Evolutionary conservation across 805 yeast genomes (phyloP), one percentile per base, ranked within the genome.

Genomic region (Kodamaea kaohsiungensis): DNA sequence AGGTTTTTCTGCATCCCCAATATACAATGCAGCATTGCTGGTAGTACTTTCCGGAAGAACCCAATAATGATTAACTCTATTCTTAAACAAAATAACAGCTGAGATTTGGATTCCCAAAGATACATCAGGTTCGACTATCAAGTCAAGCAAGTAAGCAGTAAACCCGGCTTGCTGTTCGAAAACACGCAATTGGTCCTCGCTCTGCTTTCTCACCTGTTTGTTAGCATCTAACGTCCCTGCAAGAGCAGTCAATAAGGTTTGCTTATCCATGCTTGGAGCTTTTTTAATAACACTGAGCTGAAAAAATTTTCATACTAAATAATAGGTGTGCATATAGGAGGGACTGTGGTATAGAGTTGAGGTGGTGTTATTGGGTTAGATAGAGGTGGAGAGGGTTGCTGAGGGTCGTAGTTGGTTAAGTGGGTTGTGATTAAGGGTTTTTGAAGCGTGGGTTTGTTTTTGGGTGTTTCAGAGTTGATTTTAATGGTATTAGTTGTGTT

Each of bases 91-190:
- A 54, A 76, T 72, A 13, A 79, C 77, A 3, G 78, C 79, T 7
- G 79, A 66, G 12, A 72, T 65, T 56, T 76, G 76, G 52, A 75
- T 69, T 6, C 79, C 79, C 5, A 83, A 74, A 13, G 80, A 64
- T 8, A 70, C 69, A 3, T 73, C 68, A 2, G 66, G 66, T 59
- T 84, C 86, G 8, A 71, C 65, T 12, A 81, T 74, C 46, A 84
- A 69, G 40, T 78, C 81, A 27, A 85, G 68, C 47, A 84, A 71
- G 62, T 81, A 82, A 12, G 77, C 72, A 1, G 87, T 80, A 66
- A 84, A 83, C 2, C 88, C 88, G 1, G 81, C 78, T 56, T 80
- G 82, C 56, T 77, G 79, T 63, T 83, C 87, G 56, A 72, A 80
- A 42, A 73, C 76, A 38, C 70, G 70, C 55, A 84, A 70, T 60